These are phyloP conservation scores for Corymbia calophylla DNA, from an alignment of 441 rosid genomes.

Conservation along the genomic window DNA sequence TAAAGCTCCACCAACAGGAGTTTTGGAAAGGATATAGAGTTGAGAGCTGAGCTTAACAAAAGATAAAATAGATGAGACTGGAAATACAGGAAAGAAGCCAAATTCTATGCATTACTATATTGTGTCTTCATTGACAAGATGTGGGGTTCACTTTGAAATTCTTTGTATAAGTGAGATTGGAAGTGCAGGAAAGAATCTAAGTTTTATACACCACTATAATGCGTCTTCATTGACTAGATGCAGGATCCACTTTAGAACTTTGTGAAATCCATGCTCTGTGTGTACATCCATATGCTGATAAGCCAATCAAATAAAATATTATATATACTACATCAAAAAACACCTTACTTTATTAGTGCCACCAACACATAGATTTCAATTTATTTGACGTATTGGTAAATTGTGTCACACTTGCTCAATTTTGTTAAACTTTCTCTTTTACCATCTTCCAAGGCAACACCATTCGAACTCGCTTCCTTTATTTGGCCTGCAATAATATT, in stretches of 20 bases:
- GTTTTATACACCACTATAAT: neutral
- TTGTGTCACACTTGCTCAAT: conserved; percentile 59
- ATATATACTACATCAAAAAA: neutral
- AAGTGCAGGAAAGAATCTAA: neutral
- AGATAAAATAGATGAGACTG: neutral
- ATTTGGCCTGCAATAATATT: conserved; percentile 36
- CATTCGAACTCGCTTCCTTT: conserved; percentile 87
- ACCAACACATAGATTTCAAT: neutral
- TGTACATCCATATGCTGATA: neutral
- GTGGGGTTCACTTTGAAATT: neutral
- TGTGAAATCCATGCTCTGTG: neutral
- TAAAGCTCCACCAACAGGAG: neutral
- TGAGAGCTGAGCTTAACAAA: neutral
- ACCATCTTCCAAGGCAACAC: conserved; percentile 81
- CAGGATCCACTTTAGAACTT: neutral
- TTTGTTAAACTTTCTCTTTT: conserved; percentile 77
- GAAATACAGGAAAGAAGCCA: neutral
- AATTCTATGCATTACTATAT: neutral
- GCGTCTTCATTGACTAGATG: neutral
- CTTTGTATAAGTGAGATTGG: neutral
- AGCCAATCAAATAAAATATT: neutral
- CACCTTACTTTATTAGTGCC: neutral
- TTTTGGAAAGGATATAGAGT: neutral
- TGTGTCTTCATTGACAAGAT: neutral
- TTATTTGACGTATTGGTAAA: neutral